Base-by-base conservation (phyloP, 495 filamentous ascomycete species). In the Bryoglossum gracile region DNA sequence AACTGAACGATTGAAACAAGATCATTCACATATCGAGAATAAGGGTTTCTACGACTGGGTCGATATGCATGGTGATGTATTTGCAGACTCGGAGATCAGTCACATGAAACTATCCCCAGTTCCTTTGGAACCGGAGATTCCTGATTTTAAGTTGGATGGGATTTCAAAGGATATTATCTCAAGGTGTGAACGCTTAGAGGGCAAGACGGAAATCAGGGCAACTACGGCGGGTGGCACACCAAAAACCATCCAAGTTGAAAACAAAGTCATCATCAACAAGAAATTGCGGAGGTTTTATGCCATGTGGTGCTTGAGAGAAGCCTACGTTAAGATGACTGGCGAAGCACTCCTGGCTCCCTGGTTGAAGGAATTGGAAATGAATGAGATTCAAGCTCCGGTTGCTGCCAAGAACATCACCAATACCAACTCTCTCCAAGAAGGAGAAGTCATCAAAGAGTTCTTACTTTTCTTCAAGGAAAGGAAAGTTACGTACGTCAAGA, bases 241-340 rank as follows among this genome's bases (percentile, higher is more conserved):
- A 35, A 17, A 16, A 46, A 22, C 24, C 9, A 37, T 49, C 6
- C 11, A 55, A 17, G 59, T 87, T 59, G 75, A 74, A 35, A 69
- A 68, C 40, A 46, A 57, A 11, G n/a, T 44, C 1, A 46, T 58
- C 9, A 68, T 83, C 17, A 68, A 75, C 35, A 76, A 74, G 34
- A 77, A 82, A 24, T 68, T 94, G 34, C 72, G 89, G 2, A 69
- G 80, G 4, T 96, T 96, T 64, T 95, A 92, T 58, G 80, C 89
- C 2, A 85, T 84, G 54, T 95, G 87, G 87, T 87, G 83, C 46
- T 71, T 92, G 45, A 86, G 92, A 55, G 89, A 95, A 67, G 86
- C 89, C 0, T 96, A 89, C 66, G 80, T 96, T 53, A 96, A 96
- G 75, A 79, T 96, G 77, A 88, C 86, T 8, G 89, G 89, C 23